Conservation (phyloP, 345 rosid genomes). For the Hibiscus syriacus region DNA sequence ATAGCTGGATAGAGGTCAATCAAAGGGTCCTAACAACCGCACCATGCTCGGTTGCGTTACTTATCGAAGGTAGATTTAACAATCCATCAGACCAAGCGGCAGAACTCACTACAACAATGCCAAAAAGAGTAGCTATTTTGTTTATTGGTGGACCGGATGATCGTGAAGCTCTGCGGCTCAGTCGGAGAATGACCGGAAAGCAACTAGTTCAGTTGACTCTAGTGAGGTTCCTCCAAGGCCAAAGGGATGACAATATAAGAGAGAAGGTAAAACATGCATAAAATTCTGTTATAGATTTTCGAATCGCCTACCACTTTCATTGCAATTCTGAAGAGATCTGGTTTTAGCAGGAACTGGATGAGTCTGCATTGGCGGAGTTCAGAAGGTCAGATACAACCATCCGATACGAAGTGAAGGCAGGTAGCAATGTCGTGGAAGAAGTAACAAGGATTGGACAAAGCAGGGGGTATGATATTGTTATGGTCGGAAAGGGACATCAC, state of each 20-base stretch:
- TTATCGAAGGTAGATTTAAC: conserved; percentile 29
- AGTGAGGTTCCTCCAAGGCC: conserved; percentile 8
- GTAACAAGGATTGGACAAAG: neutral
- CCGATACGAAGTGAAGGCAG: neutral
- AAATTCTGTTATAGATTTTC: neutral
- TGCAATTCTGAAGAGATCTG: neutral
- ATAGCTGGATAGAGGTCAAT: conserved; percentile 27
- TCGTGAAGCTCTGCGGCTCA: conserved; percentile 20
- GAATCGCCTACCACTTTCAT: neutral
- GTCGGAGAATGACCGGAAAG: conserved; percentile 22
- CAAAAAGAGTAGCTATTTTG: conserved; percentile 12
- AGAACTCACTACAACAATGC: neutral
- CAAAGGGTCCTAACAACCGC: conserved; percentile 24
- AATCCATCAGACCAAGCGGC: neutral
- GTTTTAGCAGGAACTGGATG: neutral
- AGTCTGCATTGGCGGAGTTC: neutral
- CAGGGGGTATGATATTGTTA: neutral
- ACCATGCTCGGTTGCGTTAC: conserved; percentile 33
- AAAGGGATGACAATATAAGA: neutral
- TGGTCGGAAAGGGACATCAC: neutral
- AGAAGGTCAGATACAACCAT: neutral
- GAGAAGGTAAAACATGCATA: neutral
- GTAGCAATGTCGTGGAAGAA: neutral
- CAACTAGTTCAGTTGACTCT: conserved; percentile 3
- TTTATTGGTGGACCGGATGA: conserved; percentile 31